Percentiles rank a stretch among this genome's conserved stretches.
Evolutionary conservation across 1,139 yeast genomes (phyloP).

Genomic region (Pichia sp.): DNA sequence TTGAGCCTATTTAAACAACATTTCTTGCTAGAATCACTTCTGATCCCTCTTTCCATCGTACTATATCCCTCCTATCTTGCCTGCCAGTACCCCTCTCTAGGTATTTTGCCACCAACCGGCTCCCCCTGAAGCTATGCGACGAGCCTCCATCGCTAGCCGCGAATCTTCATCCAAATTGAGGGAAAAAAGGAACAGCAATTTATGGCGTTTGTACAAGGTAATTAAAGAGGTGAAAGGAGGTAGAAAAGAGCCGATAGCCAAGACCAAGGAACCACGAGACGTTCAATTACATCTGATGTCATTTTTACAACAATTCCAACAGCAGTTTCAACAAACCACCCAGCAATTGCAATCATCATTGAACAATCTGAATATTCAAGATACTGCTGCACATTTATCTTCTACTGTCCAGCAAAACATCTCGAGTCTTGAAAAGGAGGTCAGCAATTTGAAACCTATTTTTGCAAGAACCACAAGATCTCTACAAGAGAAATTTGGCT

Average conservation of each 20-base stretch:
- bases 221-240: neutral
- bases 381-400: slow-evolving; percentile 38
- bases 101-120: neutral
- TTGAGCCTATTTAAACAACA: too few relatives aligned
- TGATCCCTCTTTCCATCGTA: too few relatives aligned
- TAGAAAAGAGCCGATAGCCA: neutral
- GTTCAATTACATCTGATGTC: slow-evolving; percentile 3
- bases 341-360: slow-evolving; percentile 14
- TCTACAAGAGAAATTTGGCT: slow-evolving; percentile 65
- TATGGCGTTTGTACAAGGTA: neutral
- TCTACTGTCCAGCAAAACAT: slow-evolving; percentile 33
- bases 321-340: slow-evolving; percentile 18
- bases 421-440: slow-evolving; percentile 27
- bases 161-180: neutral
- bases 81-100: neutral
- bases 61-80: too few relatives aligned
- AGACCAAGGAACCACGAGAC: neutral
- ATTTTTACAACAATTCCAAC: slow-evolving; percentile 13
- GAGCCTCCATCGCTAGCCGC: neutral
- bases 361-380: slow-evolving; percentile 16
- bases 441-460: slow-evolving; percentile 36
- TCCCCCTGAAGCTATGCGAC: neutral
- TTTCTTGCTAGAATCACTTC: too few relatives aligned
- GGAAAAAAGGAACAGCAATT: neutral
- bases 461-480: slow-evolving; percentile 52